Evolutionary conservation across 805 yeast genomes (phyloP), one percentile per base, ranked within the genome.

Genomic region (Yamadazyma paraphyllophila): DNA sequence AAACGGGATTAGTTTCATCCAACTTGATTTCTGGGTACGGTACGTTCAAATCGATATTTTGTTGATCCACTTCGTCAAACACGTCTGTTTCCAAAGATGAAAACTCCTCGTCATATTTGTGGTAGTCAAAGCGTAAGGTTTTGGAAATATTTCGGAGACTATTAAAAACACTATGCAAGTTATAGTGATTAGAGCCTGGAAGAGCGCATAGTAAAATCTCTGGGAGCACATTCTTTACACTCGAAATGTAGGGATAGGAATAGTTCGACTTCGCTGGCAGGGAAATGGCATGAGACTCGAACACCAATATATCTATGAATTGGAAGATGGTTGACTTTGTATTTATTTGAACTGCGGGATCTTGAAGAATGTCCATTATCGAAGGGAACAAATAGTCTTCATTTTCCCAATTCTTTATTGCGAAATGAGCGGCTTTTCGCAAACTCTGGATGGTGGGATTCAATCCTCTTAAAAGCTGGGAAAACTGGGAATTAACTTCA

Each of bases 401-500:
- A 24, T 78, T 71, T 14, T 80, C 90, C 31, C 67, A 58, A 55
- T 83, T 71, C 50, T 76, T 73, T 49, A 82, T 61, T 2, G 87
- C 78, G 59, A 80, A 82, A 48, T 71, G 73, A 1, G 82, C 77
- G 7, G 82, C 76, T 41, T 75, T 75, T 8, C 67, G 62, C 27
- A 80, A 67, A n/a, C 71, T 68, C 53, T 66, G 77, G 41, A 71
- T 66, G 1, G 89, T 76, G 0, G 96, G 91, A 36, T 81, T 82
- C 35, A 92, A 67, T 6, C 73, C 62, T 53, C 82, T 76, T 44
- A 91, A 71, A 36, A 82, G 77, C 54, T 82, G 87, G 5, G 81
- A 74, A 56, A 91, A 84, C 62, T 85, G 85, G 38, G 88, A 67
- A 47, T 92, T 77, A 4, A 91, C 90, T 58, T 88, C 96, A 62